Percentiles rank a stretch among this genome's conserved stretches.
phyloP scores from a whole-genome alignment of 805 yeast species.

The Saccharomycopsis malanga region DNA sequence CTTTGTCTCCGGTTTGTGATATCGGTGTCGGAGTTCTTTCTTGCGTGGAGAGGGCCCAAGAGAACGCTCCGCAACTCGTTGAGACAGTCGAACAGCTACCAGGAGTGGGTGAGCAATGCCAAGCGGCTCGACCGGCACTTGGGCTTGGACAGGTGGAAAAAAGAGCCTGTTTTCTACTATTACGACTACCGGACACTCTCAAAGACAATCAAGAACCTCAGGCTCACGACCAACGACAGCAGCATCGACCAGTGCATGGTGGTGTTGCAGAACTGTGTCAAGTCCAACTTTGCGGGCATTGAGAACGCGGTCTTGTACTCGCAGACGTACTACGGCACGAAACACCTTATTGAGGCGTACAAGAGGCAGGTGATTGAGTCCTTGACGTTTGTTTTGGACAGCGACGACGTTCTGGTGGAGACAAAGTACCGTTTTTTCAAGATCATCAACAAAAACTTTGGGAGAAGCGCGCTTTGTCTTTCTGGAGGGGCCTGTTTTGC shows the following conservation, averaged over 20 bases:
- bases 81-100: conserved; percentile 42
- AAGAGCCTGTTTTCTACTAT: conserved; percentile 52
- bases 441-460: conserved; percentile 55
- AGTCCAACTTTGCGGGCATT: conserved; percentile 70
- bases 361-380: conserved; percentile 45
- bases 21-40: conserved; percentile 50
- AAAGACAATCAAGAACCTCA: conserved; percentile 39
- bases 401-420: conserved; percentile 32
- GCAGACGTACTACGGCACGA: conserved; percentile 72
- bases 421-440: conserved; percentile 49
- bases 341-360: conserved; percentile 48
- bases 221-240: conserved; percentile 27
- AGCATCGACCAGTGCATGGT: conserved; percentile 43
- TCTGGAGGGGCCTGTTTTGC: conserved; percentile 80
- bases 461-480: conserved; percentile 63
- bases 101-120: conserved; percentile 60
- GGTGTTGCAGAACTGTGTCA: conserved; percentile 58
- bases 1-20: conserved; percentile 51
- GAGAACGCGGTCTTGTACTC: conserved; percentile 67
- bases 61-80: conserved; percentile 42
- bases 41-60: conserved; percentile 58
- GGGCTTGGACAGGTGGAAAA: conserved; percentile 58
- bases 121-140: conserved; percentile 47
- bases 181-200: conserved; percentile 60
- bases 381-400: conserved; percentile 37